Evolutionary conservation across 176 grass and related monocot genomes (phyloP).

Genomic region (Typha latifolia): DNA sequence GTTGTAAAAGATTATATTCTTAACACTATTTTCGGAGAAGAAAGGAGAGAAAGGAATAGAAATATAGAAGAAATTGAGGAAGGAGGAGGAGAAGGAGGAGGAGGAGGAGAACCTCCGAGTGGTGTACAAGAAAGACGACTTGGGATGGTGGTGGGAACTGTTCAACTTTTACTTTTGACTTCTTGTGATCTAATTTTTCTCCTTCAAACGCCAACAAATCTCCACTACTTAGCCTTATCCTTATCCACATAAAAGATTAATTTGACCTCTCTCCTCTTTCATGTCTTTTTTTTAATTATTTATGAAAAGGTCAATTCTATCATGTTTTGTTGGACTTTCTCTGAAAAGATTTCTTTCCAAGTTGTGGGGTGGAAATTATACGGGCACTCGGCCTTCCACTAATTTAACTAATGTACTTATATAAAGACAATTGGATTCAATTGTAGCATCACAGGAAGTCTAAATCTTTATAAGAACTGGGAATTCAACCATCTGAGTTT

Average conservation of each 20-base stretch:
- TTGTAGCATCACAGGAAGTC: too few relatives aligned
- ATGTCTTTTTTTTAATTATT: neutral
- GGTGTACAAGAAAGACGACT: slow-evolving; percentile 13
- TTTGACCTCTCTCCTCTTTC: slow-evolving; percentile 24
- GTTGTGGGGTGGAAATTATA: neutral
- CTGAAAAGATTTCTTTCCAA: slow-evolving; percentile 5
- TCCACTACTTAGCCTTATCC: slow-evolving; percentile 31
- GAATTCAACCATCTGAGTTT: too few relatives aligned
- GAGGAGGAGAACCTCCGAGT: too few relatives aligned
- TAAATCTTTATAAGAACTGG: too few relatives aligned
- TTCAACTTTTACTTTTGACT: slow-evolving; percentile 28
- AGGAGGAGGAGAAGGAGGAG: too few relatives aligned
- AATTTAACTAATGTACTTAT: too few relatives aligned
- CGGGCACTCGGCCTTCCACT: too few relatives aligned
- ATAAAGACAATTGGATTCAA: too few relatives aligned
- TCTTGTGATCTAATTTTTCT: neutral
- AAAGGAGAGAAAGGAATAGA: too few relatives aligned
- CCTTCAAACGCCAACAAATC: slow-evolving; percentile 28
- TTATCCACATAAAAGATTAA: slow-evolving; percentile 29
- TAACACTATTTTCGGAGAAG: too few relatives aligned
- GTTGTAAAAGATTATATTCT: too few relatives aligned
- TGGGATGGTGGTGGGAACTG: slow-evolving; percentile 12
- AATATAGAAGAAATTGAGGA: too few relatives aligned
- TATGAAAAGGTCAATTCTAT: neutral
- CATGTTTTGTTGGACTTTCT: neutral